These are phyloP conservation scores for Solanum piurae DNA, from an alignment of 257 asterid species.

Conservation along the genomic window DNA sequence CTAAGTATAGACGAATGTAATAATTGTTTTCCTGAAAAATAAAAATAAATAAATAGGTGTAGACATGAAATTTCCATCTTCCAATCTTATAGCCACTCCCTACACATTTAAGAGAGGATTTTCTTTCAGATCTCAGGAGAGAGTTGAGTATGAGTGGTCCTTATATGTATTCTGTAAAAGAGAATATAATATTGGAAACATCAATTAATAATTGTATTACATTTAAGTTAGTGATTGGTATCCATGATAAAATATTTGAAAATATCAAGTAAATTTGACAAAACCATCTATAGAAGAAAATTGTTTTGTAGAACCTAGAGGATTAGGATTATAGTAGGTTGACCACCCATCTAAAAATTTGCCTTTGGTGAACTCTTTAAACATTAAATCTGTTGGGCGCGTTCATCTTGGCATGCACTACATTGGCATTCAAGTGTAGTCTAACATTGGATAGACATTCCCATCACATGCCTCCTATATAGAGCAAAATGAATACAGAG, in stretches of 20 bases:
- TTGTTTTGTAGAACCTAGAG: not conserved
- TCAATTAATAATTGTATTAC: not conserved
- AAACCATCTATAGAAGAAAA: not conserved
- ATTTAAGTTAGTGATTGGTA: not conserved
- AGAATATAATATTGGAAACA: not conserved
- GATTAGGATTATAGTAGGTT: not conserved
- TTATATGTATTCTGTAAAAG: not conserved
- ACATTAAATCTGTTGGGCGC: not conserved
- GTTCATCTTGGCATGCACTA: not conserved
- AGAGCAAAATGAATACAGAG: not conserved
- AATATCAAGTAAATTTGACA: not conserved
- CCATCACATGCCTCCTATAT: not conserved
- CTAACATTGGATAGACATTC: not conserved
- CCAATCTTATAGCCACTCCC: not conserved
- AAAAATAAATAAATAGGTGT: not conserved
- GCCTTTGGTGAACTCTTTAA: not conserved
- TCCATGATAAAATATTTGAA: not conserved
- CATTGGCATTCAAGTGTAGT: not conserved
- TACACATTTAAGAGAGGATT: not conserved
- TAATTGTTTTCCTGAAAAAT: not conserved
- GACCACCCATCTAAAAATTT: not conserved
- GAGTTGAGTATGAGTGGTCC: not conserved
- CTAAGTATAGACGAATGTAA: not conserved
- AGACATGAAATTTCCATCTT: not conserved
- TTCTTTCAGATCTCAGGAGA: not conserved